These are phyloP conservation scores for Pythium scleroteichum DNA, from an alignment of 352 stramenopile species.

Conservation along the genomic window DNA sequence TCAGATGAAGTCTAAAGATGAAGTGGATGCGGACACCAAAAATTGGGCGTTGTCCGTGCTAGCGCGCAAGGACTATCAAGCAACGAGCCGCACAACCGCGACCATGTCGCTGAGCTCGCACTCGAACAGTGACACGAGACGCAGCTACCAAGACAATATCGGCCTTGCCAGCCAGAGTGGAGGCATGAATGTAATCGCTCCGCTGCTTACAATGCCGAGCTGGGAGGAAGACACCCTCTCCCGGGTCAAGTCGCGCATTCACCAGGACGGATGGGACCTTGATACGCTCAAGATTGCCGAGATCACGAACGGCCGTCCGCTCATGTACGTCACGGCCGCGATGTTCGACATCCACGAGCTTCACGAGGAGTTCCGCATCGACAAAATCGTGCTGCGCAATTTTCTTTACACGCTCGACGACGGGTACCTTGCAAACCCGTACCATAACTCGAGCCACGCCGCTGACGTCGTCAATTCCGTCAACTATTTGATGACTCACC, in stretches of 20 bases:
- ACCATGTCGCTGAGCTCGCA: slow-evolving; percentile 71
- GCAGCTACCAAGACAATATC: slow-evolving; percentile 58
- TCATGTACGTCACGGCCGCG: slow-evolving; percentile 80
- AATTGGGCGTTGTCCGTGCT: slow-evolving; percentile 81
- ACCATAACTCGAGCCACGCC: slow-evolving; percentile 79
- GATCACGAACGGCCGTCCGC: slow-evolving; percentile 55
- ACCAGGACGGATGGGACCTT: slow-evolving; percentile 70
- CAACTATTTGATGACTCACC: slow-evolving; percentile 71
- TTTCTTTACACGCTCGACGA: slow-evolving; percentile 80
- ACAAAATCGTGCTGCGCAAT: slow-evolving; percentile 72
- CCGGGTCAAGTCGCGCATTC: slow-evolving; percentile 52
- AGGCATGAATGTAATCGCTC: slow-evolving; percentile 30
- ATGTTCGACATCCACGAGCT: slow-evolving; percentile 82
- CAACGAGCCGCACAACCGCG: slow-evolving; percentile 47
- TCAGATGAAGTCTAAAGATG: slow-evolving; percentile 80
- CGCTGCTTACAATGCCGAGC: slow-evolving; percentile 54
- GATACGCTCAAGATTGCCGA: slow-evolving; percentile 74
- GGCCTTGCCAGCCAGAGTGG: slow-evolving; percentile 25
- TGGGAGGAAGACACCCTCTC: slow-evolving; percentile 57
- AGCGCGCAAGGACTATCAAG: slow-evolving; percentile 69
- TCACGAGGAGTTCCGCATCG: slow-evolving; percentile 75
- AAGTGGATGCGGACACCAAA: slow-evolving; percentile 81
- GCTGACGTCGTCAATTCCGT: slow-evolving; percentile 85
- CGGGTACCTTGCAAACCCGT: slow-evolving; percentile 74
- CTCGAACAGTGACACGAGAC: slow-evolving; percentile 62